Percentiles rank a stretch among this genome's conserved stretches.
Evolutionary conservation across 2,329 filamentous ascomycete species (phyloP).

Genomic region (Purpureocillium takamizusanense): DNA sequence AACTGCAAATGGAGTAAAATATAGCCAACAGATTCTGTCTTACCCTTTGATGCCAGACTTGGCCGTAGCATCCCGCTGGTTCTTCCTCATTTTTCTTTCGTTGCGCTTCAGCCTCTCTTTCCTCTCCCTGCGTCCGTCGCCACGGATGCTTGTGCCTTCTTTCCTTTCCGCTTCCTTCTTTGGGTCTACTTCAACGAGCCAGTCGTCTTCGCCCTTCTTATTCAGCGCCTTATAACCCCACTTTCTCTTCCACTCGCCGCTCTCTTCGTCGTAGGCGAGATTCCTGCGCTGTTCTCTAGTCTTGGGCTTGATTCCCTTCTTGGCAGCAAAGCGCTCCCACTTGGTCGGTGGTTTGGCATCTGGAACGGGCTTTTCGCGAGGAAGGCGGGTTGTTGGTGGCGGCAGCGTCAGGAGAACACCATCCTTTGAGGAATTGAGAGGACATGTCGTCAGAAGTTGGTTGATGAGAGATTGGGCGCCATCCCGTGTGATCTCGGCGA

Average conservation of each 20-base stretch:
- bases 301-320: slow-evolving; percentile 94
- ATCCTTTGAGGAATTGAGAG: slow-evolving; percentile 58
- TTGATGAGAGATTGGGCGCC: slow-evolving; percentile 89
- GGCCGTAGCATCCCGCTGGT: slow-evolving; percentile 39
- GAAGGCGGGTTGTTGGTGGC: slow-evolving; percentile 57
- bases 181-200: slow-evolving; percentile 87
- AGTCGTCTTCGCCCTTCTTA: slow-evolving; percentile 73
- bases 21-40: too few species aligned
- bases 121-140: slow-evolving; percentile 54
- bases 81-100: slow-evolving; percentile 60
- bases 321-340: slow-evolving; percentile 92
- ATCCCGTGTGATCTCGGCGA: slow-evolving; percentile 71
- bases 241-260: slow-evolving; percentile 81
- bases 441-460: slow-evolving; percentile 84
- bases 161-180: slow-evolving; percentile 56
- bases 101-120: slow-evolving; percentile 64
- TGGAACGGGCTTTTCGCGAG: slow-evolving; percentile 87
- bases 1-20: not conserved
- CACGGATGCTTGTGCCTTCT: slow-evolving; percentile 51
- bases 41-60: slow-evolving; percentile 14
- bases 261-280: slow-evolving; percentile 75
- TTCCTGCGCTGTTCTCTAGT: slow-evolving; percentile 65
- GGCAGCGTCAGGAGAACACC: slow-evolving; percentile 78
- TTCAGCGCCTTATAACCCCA: slow-evolving; percentile 94
- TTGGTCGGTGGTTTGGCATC: slow-evolving; percentile 75